Percentiles rank a stretch among this genome's conserved stretches.
Evolutionary conservation across 1,284 basidiomycete genomes (phyloP).

Genomic region (Cutaneotrichosporon sp.): DNA sequence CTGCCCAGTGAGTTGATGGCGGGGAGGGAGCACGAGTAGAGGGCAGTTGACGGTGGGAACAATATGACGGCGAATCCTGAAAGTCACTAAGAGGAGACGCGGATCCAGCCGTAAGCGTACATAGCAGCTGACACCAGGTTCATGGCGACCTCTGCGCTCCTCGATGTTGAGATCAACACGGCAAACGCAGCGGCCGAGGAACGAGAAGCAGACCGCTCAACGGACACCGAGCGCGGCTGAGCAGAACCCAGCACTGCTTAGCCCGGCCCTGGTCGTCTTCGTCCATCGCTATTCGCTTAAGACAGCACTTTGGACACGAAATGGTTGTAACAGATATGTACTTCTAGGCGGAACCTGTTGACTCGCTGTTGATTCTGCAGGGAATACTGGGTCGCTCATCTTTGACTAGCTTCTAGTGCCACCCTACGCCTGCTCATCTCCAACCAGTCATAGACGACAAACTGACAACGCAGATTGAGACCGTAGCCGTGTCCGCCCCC

Average conservation of each 20-base stretch:
- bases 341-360: background rate
- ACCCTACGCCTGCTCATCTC: too few relatives aligned
- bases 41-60: too few relatives aligned
- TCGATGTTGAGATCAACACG: constrained; percentile 45
- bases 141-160: constrained; percentile 50
- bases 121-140: constrained; percentile 36
- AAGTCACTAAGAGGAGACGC: background rate
- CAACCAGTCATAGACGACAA: too few relatives aligned
- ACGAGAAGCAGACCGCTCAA: background rate
- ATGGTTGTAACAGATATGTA: background rate
- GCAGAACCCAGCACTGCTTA: too few relatives aligned
- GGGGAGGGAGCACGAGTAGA: too few relatives aligned
- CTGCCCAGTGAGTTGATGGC: constrained; percentile 49
- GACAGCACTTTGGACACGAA: background rate
- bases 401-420: too few relatives aligned
- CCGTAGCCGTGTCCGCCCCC: too few relatives aligned
- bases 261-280: background rate
- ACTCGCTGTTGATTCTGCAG: too few relatives aligned
- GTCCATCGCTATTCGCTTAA: too few relatives aligned
- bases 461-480: too few relatives aligned
- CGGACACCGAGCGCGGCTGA: background rate
- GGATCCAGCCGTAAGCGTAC: background rate
- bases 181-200: constrained; percentile 1
- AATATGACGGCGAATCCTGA: too few relatives aligned
- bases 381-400: too few relatives aligned